Evolutionary conservation across 192 early-diverging fungal species (phyloP), one percentile per base, ranked within the genome.

Genomic region (Funneliformis mosseae): DNA sequence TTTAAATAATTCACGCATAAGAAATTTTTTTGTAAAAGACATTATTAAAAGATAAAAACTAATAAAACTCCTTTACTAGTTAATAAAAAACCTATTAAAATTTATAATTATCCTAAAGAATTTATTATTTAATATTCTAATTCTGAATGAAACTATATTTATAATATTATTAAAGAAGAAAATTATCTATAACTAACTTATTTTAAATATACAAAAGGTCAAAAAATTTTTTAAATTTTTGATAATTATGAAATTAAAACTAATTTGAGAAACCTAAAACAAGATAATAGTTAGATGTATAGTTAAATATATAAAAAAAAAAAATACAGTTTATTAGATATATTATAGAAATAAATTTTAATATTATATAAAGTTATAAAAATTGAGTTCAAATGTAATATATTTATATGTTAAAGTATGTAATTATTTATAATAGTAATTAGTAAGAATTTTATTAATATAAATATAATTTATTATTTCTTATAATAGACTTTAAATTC

Each of bases 291-390:
- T 68, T 14, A 68, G 11, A 1, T 71, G 12, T 45, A 45, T 45
- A 71, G 27, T 71, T 71, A 71, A 71, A 23, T 71, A 71, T 71
- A 11, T 45, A 25, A 42, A 42, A 27, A 71, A 71, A 9, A 71
- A 71, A 9, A 45, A 46, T 25, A n/a, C n/a, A 25, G n/a, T 45
- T 45, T 71, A 23, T 71, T 25, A 9, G n/a, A 25, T 71, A 14
- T 68, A 18, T 38, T 68, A 68, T 6, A 14, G 14, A 68, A 11
- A 68, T 41, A 5, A 68, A 1, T 68, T 41, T 68, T 3, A 68
- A 16, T 41, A 27, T 14, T 6, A 38, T 16, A 14, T 68, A 39
- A 68, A 68, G 39, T 68, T 33, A 68, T 12, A 68, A 38, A 68
- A 68, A 14, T 68, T 33, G 1, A 4, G 33, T 68, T 68, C 66